Evolutionary conservation across 1,284 basidiomycete genomes (phyloP).

Genomic region (Ganoderma lingzhi): DNA sequence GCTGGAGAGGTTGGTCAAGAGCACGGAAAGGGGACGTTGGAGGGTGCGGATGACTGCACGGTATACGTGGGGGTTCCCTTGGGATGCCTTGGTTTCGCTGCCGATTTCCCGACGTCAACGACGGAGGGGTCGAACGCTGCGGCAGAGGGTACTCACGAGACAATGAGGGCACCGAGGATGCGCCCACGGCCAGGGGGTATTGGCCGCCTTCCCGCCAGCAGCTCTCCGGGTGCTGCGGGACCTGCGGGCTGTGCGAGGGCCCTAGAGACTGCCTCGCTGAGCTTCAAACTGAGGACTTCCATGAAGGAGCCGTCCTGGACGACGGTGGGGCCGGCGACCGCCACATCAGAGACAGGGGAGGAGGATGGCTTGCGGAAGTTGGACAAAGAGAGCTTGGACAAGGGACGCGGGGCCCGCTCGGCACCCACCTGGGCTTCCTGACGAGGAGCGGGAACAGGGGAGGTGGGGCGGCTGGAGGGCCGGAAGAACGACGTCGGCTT

Average conservation of each 20-base stretch:
- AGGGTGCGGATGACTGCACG: constrained; percentile 76
- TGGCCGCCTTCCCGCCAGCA: constrained; percentile 67
- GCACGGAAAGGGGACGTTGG: constrained; percentile 77
- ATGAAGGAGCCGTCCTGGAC: constrained; percentile 82
- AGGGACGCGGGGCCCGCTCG: constrained; percentile 58
- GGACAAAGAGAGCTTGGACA: constrained; percentile 65
- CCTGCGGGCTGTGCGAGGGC: constrained; percentile 71
- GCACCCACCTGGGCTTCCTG: constrained; percentile 47
- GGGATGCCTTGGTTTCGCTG: constrained; percentile 73
- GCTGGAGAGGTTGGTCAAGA: constrained; percentile 73
- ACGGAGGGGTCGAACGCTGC: constrained; percentile 16
- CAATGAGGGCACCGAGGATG: constrained; percentile 70
- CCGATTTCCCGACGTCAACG: constrained; percentile 18
- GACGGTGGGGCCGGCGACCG: constrained; percentile 52
- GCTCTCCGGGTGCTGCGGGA: constrained; percentile 56
- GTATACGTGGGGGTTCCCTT: constrained; percentile 68
- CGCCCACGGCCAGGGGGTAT: constrained; percentile 75
- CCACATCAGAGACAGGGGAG: constrained; percentile 44
- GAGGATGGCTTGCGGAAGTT: constrained; percentile 58
- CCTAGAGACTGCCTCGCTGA: constrained; percentile 83
- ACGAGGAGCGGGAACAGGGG: constrained; percentile 55
- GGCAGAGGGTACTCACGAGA: constrained; percentile 58
- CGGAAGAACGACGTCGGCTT: constrained; percentile 74
- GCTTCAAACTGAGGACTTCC: constrained; percentile 74
- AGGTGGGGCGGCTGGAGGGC: constrained; percentile 67